Evolutionary conservation across 2,329 filamentous ascomycete species (phyloP).

Genomic region (Aspergillus calidoustus): DNA sequence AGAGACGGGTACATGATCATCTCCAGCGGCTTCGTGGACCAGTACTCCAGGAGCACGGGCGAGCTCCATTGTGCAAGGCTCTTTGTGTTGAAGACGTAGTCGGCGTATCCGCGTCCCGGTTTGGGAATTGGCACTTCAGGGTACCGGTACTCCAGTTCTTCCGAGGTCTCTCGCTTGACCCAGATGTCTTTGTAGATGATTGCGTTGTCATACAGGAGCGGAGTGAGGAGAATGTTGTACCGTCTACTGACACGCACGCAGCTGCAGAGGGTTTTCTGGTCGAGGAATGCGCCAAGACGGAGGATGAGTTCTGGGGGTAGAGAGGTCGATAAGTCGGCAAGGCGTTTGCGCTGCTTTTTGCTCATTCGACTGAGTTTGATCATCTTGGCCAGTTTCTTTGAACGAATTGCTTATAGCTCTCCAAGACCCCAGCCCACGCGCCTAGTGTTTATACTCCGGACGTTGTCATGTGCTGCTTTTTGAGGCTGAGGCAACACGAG

Average conservation of each 20-base stretch:
- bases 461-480: background rate
- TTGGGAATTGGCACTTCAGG: background rate
- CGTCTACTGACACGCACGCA: no score
- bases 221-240: no score
- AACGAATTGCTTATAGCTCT: background rate
- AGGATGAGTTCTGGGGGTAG: background rate
- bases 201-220: no score
- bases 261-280: no score
- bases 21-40: background rate
- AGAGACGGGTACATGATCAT: background rate
- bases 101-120: no score
- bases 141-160: background rate
- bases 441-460: background rate
- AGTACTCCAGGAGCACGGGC: background rate
- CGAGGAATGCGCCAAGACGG: background rate
- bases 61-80: background rate
- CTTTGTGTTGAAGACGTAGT: background rate
- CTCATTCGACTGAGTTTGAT: background rate
- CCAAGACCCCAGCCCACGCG: background rate
- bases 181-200: no score
- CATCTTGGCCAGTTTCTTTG: background rate
- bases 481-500: background rate
- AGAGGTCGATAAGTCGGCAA: background rate
- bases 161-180: background rate
- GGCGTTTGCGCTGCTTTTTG: background rate